Percentiles rank a stretch among this genome's conserved stretches.
Conservation (phyloP, 192 early-diverging fungal genomes). For the Radiomyces spectabilis region DNA sequence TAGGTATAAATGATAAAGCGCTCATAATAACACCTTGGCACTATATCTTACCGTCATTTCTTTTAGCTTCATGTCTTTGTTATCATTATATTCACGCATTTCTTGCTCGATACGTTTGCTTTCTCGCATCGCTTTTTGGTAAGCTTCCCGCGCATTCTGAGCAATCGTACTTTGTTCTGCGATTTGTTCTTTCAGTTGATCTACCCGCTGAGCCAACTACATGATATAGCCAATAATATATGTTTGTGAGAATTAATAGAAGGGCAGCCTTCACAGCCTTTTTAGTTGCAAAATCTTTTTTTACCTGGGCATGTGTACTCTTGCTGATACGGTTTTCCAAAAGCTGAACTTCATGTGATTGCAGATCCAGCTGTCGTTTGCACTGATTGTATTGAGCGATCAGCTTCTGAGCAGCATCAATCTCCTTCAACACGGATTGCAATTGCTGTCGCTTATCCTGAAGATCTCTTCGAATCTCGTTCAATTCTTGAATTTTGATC, state of each 20-base stretch:
- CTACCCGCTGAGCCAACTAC: slow-evolving; percentile 47
- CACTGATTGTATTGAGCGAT: slow-evolving; percentile 50
- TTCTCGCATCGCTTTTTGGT: slow-evolving; percentile 41
- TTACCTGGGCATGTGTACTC: slow-evolving; percentile 67
- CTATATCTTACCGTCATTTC: slow-evolving; percentile 52
- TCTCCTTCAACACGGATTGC: slow-evolving; percentile 40
- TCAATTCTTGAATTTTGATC: slow-evolving; percentile 64
- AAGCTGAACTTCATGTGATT: slow-evolving; percentile 67
- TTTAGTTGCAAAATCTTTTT: background rate
- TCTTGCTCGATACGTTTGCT: slow-evolving; percentile 68
- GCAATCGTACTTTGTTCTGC: slow-evolving; percentile 34
- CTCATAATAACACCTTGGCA: too few relatives aligned
- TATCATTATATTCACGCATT: slow-evolving; percentile 82
- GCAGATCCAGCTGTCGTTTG: slow-evolving; percentile 64
- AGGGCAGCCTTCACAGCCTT: too few relatives aligned
- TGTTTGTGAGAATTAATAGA: too few relatives aligned
- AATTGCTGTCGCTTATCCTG: slow-evolving; percentile 41
- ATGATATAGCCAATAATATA: slow-evolving; percentile 4
- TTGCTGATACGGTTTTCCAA: slow-evolving; percentile 70
- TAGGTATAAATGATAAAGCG: too few relatives aligned
- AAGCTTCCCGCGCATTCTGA: slow-evolving; percentile 33
- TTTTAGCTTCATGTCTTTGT: slow-evolving; percentile 86
- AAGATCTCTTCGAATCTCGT: slow-evolving; percentile 49
- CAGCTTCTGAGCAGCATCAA: slow-evolving; percentile 46
- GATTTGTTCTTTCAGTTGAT: slow-evolving; percentile 47